Percentiles rank a stretch among this genome's conserved stretches.
Conservation (phyloP, 306 rosid species). For the Vigna nakashimae region DNA sequence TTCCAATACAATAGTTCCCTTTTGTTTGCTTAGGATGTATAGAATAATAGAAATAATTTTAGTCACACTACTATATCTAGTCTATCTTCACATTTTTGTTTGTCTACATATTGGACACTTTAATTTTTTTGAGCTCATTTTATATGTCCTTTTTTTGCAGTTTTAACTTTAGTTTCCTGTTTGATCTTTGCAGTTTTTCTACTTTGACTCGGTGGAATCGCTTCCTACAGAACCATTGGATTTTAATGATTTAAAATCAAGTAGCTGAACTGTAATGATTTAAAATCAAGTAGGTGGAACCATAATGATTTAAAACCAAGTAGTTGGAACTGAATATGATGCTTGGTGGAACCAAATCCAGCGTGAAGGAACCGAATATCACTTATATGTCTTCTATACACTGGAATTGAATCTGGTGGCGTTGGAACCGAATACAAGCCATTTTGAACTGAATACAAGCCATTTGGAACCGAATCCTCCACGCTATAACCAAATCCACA, state of each 20-base stretch:
- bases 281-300: too few relatives aligned
- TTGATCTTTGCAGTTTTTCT: slow-evolving; percentile 77
- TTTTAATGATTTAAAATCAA: slow-evolving; percentile 74
- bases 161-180: slow-evolving; percentile 41
- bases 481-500: too few relatives aligned
- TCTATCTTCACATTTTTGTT: slow-evolving; percentile 1
- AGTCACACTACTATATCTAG: slow-evolving; percentile 1
- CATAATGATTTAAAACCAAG: too few relatives aligned
- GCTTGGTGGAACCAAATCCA: too few relatives aligned
- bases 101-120: not conserved
- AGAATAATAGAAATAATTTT: not conserved
- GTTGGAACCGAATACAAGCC: too few relatives aligned
- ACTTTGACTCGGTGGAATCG: slow-evolving; percentile 93
- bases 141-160: slow-evolving; percentile 1
- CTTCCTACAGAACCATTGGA: slow-evolving; percentile 87
- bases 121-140: not conserved
- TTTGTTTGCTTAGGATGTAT: slow-evolving; percentile 21
- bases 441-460: too few relatives aligned
- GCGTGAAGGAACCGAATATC: too few relatives aligned
- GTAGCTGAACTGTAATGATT: too few relatives aligned
- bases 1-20: not conserved
- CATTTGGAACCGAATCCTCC: too few relatives aligned
- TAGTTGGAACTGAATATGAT: too few relatives aligned
- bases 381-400: too few relatives aligned
- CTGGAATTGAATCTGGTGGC: too few relatives aligned